Conservation (phyloP, 164 flowering plant species). For the Chloranthus sessilifolius region DNA sequence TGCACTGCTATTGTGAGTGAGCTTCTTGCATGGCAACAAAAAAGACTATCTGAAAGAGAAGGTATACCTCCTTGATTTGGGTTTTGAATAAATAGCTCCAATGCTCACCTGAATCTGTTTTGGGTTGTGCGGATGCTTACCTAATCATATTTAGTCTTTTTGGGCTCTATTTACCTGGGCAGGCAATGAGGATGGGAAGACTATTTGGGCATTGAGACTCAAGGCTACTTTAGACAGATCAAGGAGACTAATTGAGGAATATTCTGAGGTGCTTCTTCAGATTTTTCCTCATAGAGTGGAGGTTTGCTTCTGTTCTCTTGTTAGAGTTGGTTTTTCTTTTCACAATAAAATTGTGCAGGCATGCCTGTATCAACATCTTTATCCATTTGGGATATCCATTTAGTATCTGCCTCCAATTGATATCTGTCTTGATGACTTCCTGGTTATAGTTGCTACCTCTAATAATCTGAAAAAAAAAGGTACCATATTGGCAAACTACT, state of each 20-base stretch:
- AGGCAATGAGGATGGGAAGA: constrained; percentile 86
- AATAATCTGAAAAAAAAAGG: too few relatives aligned
- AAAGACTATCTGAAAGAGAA: constrained; percentile 71
- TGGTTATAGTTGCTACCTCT: too few relatives aligned
- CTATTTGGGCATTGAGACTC: constrained; percentile 80
- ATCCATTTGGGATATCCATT: too few relatives aligned
- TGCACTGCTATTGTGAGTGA: constrained; percentile 69
- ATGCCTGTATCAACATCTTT: too few relatives aligned
- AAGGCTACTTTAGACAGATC: constrained; percentile 96
- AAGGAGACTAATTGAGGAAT: constrained; percentile 86
- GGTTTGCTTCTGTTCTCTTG: constrained; percentile 24
- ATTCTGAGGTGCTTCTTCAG: constrained; percentile 80
- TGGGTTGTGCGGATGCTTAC: neutral
- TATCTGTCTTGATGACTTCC: too few relatives aligned
- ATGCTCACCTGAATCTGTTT: neutral
- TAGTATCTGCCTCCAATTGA: too few relatives aligned
- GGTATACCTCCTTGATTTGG: constrained; percentile 35
- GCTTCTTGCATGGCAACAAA: constrained; percentile 72
- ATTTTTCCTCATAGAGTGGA: constrained; percentile 75
- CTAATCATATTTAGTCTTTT: neutral
- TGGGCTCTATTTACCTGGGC: constrained; percentile 6
- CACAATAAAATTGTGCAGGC: too few relatives aligned
- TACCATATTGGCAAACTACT: too few relatives aligned
- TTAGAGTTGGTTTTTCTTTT: too few relatives aligned
- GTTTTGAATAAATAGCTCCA: neutral